Percentiles rank a stretch among this genome's conserved stretches.
Evolutionary conservation across 441 rosid genomes (phyloP).

Genomic region (Gossypium davidsonii): DNA sequence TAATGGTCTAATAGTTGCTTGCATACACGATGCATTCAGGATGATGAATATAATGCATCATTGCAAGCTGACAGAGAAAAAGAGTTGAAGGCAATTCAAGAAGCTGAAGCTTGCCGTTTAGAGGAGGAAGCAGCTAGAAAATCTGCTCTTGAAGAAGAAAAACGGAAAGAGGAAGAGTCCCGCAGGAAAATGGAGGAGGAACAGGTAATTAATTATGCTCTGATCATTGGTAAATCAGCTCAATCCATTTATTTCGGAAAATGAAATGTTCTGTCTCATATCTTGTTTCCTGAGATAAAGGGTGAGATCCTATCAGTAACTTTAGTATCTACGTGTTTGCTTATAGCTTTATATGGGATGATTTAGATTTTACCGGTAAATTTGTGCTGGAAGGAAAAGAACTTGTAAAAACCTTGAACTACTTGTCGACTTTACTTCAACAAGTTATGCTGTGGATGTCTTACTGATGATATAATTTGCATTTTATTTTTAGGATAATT

Average conservation of each 20-base stretch:
- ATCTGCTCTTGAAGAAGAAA: constrained; percentile 72
- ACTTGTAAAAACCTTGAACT: not conserved
- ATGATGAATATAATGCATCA: constrained; percentile 88
- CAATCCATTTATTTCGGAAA: not conserved
- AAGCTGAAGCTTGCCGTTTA: constrained; percentile 72
- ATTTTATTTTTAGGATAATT: not conserved
- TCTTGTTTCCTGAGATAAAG: not conserved
- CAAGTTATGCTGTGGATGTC: not conserved
- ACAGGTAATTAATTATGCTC: constrained; percentile 41
- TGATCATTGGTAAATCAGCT: not conserved
- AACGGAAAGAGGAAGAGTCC: constrained; percentile 60
- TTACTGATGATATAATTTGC: not conserved
- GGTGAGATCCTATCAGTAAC: not conserved
- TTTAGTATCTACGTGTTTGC: no score
- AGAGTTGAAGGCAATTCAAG: constrained; percentile 71
- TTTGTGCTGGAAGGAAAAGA: not conserved
- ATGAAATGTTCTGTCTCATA: not conserved
- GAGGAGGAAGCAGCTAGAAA: constrained; percentile 67
- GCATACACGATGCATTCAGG: constrained; percentile 41
- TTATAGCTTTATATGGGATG: no score
- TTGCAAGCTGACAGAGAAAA: constrained; percentile 94
- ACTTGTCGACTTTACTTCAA: not conserved
- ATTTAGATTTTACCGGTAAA: not conserved
- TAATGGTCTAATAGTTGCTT: constrained; percentile 6
- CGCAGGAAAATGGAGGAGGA: constrained; percentile 72